Conservation (phyloP, 1,139 yeast species). For the Pichia kudriavzevii region DNA sequence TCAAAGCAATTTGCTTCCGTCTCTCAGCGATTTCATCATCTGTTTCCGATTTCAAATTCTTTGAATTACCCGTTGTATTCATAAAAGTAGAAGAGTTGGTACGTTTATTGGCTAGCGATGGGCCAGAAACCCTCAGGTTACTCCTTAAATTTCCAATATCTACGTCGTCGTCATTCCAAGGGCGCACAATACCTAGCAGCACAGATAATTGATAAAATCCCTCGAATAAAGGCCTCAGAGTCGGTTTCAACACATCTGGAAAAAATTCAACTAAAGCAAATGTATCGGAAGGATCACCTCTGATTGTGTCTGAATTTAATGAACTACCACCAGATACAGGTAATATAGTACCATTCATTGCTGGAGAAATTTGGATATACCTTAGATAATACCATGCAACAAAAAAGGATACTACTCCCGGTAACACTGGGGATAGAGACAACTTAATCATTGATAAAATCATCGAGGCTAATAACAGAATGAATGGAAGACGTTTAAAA, state of each 20-base stretch:
- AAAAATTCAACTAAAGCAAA: constrained; percentile 78
- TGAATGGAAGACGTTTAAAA: constrained; percentile 67
- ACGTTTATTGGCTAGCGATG: too few species aligned
- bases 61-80: too few species aligned
- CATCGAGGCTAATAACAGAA: constrained; percentile 40
- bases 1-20: constrained; percentile 77
- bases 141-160: constrained; percentile 72
- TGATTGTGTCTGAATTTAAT: constrained; percentile 14
- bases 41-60: constrained; percentile 2
- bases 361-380: constrained; percentile 50
- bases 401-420: constrained; percentile 64
- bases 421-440: constrained; percentile 45
- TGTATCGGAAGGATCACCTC: constrained; percentile 88
- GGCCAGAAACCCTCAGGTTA: constrained; percentile 42
- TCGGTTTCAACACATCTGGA: constrained; percentile 51
- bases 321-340: constrained; percentile 20
- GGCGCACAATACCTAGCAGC: constrained; percentile 48
- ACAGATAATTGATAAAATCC: constrained; percentile 47
- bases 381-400: constrained; percentile 70
- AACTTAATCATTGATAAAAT: constrained; percentile 36
- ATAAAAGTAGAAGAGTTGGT: too few species aligned
- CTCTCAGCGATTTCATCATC: too few species aligned
- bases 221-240: constrained; percentile 48
- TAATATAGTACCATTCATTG: constrained; percentile 19
- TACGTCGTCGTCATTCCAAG: constrained; percentile 63